Base-by-base conservation (phyloP, 1,139 yeast genomes). In the Barnettozyma hawaiiensis region DNA sequence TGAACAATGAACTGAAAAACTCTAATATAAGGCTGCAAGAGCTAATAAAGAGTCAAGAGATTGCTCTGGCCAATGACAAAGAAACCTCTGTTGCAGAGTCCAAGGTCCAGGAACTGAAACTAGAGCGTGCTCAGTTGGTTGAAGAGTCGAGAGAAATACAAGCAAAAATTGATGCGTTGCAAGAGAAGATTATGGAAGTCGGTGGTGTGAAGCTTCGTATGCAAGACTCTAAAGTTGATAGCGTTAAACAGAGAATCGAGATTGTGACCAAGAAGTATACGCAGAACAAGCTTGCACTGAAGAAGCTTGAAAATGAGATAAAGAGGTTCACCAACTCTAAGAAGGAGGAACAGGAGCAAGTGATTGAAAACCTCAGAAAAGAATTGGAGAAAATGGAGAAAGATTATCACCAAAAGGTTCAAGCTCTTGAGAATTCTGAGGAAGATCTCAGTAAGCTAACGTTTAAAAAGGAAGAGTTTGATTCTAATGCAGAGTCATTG, bases 201-300 rank as follows among this genome's bases (percentile, higher is more conserved):
- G 98, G 99, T 42, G 99, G 99, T 50, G 82, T 85, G 11, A 81
- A 81, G 49, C 70, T 92, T 50, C 79, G 90, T 44, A 63, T 85
- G 48, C 96, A 89, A 56, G 85, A 80, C 51, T 76, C 94, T 2
- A 84, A 80, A 55, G 96, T 92, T 11, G 92, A 81, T 54, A 83
- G 94, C 1, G 69, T 85, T 31, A 70, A 71, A 39, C 87, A 85
- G 53, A 76, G 78, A 54, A 74, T 85, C 35, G 85, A 82, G 46
- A 74, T 84, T 18, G 64, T 78, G 19, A 69, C 66, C 28, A 78
- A 78, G 34, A 80, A 78, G 51, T 69, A 79, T n/a, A 71, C 83
- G 4, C 75, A 73, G 36, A 86, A 80, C 45, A 75, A 73, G 47
- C 64, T 82, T 54, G 67, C 77, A n/a, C 61, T 73, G 33, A 74